Percentiles rank a stretch among this genome's conserved stretches.
Conservation (phyloP, 208 protist species). For the Trypanosoma mega region DNA sequence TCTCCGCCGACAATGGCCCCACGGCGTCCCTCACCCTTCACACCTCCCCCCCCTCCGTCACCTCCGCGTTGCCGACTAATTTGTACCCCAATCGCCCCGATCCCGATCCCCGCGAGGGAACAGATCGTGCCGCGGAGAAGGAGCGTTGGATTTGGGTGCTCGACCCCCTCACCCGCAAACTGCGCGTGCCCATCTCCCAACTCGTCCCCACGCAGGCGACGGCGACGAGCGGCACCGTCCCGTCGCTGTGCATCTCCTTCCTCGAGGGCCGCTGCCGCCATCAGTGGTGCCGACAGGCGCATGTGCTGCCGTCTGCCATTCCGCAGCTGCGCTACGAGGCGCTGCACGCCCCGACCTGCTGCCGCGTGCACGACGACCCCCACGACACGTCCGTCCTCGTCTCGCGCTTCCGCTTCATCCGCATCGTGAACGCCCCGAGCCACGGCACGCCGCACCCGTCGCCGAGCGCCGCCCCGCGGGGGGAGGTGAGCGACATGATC, state of each 20-base stretch:
- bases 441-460: too few species aligned
- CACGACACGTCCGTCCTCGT: constrained; percentile 75
- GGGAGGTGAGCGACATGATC: constrained; percentile 45
- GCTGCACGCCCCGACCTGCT: constrained; percentile 83
- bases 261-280: constrained; percentile 86
- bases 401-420: constrained; percentile 62
- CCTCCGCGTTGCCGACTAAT: too few species aligned
- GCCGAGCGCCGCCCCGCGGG: too few species aligned
- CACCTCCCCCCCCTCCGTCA: too few species aligned
- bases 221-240: constrained; percentile 74
- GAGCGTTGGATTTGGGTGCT: constrained; percentile 84
- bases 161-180: constrained; percentile 83
- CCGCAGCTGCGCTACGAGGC: constrained; percentile 82
- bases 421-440: constrained; percentile 38
- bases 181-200: constrained; percentile 74
- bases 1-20: neutral
- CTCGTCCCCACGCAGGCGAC: constrained; percentile 83
- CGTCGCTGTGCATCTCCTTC: constrained; percentile 84
- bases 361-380: constrained; percentile 75
- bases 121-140: neutral
- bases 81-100: neutral
- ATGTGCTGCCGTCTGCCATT: constrained; percentile 71
- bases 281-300: constrained; percentile 86
- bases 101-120: neutral
- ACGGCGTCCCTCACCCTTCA: neutral